Evolutionary conservation across 257 asterid genomes (phyloP), one percentile per base, ranked within the genome.

Genomic region (Solanum chilense): DNA sequence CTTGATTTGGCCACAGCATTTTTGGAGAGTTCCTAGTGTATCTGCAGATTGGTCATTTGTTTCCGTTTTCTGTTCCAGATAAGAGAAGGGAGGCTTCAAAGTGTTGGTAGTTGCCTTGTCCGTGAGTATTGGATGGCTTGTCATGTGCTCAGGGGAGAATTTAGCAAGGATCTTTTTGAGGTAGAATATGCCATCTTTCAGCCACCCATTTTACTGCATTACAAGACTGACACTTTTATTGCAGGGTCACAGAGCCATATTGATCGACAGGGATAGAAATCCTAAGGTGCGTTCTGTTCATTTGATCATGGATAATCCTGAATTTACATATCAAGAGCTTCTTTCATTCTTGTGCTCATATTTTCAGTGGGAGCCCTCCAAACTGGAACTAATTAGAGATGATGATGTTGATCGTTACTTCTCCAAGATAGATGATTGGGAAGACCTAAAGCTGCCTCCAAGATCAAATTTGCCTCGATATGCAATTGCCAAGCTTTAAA

Each of bases 191-290:
- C 75, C 75, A 20, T 52, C 78, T 87, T 62, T 45, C 47, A 44
- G 80, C 20, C 76, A 42, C 12, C 23, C 3, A 16, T 31, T 44
- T 12, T 62, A 64, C 18, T 68, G 83, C 35, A 29, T 85, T 77
- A n/a, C 5, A 0, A n/a, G 41, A 77, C 64, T 25, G 64, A 77
- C 37, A 42, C 39, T 44, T 85, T 31, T 20, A 45, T 29, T 27
- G 12, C 87, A 49, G 83, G 87, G 87, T 41, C 71, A 20, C 87
- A 85, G 83, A 90, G 93, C 98, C 85, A 91, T 94, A 88, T 93
- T 95, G 37, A 39, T 92, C 78, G 97, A 95, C 92, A 95, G 92
- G 89, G 98, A 95, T 74, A 90, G 47, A 90, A 95, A 94, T 76
- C 98, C 97, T 5, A 95, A 94, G 98, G 97, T 94, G 35, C 82